Evolutionary conservation across 1,284 basidiomycete genomes (phyloP), one percentile per base, ranked within the genome.

Genomic region (Tetrapyrgos nigripes): DNA sequence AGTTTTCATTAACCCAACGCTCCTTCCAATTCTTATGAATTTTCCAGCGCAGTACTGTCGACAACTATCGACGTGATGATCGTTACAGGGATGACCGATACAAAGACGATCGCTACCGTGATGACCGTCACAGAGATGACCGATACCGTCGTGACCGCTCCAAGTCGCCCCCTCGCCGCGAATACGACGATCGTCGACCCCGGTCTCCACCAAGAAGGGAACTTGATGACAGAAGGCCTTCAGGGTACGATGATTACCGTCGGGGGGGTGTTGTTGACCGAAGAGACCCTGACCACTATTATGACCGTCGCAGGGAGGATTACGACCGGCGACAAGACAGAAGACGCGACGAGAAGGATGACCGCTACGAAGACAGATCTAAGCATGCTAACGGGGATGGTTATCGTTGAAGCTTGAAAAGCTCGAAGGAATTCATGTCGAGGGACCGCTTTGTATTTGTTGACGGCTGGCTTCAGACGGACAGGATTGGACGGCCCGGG

Each of bases 241-340:
- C 87, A 88, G 89, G 89, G 87, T 91, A 89, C 85, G 89, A 91
- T 85, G 86, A 89, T 81, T 80, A 84, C 73, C 85, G 89, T 75
- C 85, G 88, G 77, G 87, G 88, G 73, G 85, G 83, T 72, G 81
- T 85, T 85, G 86, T 89, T 87, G 85, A 87, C 76, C 85, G 85
- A 77, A 84, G 83, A 84, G 81, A 77, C 73, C 86, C 87, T 88
- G 87, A 91, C 83, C 83, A 82, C 81, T 83, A 85, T 86, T 85
- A 87, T 89, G 88, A 91, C 75, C 87, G 88, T 72, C 87, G 88
- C 77, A 89, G 89, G 84, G 89, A 91, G 73, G 85, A 87, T 71
- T 72, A 76, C 66, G 84, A 85, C 67, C 78, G 83, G 71, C 84
- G 88, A 71, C 87, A 89, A 71, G 87, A 89, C 75, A 81, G 83